phyloP scores from a whole-genome alignment of 345 rosid species.

The Gossypioides kirkii region DNA sequence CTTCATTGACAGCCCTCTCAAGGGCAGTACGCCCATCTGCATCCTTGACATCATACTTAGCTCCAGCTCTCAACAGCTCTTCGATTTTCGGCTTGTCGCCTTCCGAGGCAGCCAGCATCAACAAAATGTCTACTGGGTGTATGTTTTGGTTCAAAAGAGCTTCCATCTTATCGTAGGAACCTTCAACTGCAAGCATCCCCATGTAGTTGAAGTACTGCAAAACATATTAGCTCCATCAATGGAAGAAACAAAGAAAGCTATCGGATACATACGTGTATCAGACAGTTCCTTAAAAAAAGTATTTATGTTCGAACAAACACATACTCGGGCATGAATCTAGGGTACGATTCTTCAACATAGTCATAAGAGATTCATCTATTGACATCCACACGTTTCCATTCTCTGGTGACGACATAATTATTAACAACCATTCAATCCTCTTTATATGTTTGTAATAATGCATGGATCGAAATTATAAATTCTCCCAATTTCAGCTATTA shows the following conservation, averaged over 20 bases:
- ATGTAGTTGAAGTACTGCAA: constrained; percentile 89
- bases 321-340: too few species aligned
- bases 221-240: neutral
- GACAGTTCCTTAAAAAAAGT: too few species aligned
- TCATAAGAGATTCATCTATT: too few species aligned
- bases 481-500: too few species aligned
- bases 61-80: constrained; percentile 83
- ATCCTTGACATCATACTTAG: constrained; percentile 56
- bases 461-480: too few species aligned
- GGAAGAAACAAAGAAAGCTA: neutral
- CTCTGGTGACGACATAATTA: too few species aligned
- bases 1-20: constrained; percentile 54
- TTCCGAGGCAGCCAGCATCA: constrained; percentile 78
- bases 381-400: too few species aligned
- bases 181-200: constrained; percentile 97
- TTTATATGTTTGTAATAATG: too few species aligned
- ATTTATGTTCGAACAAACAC: too few species aligned
- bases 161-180: constrained; percentile 86
- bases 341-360: too few species aligned
- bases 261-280: too few species aligned
- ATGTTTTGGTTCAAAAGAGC: constrained; percentile 69
- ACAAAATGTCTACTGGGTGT: constrained; percentile 81
- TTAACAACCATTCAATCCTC: too few species aligned
- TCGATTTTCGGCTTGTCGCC: constrained; percentile 85
- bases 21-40: constrained; percentile 73